Base-by-base conservation (phyloP, 2,329 filamentous ascomycete genomes). In the Ceratocystis cacaofunesta region DNA sequence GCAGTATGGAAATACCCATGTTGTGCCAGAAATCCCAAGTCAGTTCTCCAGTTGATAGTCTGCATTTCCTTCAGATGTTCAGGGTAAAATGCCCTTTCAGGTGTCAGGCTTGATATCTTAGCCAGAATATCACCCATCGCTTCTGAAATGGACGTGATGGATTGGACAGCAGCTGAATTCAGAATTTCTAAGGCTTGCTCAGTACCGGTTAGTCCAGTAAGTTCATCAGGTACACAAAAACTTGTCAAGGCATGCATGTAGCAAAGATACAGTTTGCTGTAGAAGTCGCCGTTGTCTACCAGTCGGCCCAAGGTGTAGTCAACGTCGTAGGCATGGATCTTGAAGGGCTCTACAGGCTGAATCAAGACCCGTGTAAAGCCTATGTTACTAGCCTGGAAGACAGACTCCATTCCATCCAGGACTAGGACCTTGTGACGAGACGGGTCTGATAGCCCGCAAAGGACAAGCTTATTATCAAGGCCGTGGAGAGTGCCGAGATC, bases 201-300 rank as follows among this genome's bases (percentile, higher is more conserved):
- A 0, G 80, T 83, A 0, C 84, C 83, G 0, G 81, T 85, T 4
- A 72, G 71, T 0, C 69, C 60, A 0, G 78, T 81, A 0, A 85
- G 72, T 0, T 72, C 72, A 68, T 85, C 82, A 0, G 78, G 77
- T 0, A 83, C 71, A 30, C 75, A 80, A 19, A 65, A 19, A 0
- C 82, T 80, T 0, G 83, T 85, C 0, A 83, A 65, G 0, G 78
- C 81, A 68, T 86, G 82, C 0, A 86, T 71, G 32, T 80, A 79
- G 7, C 74, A 74, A 0, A 83, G 72, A 19, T 78, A 76, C 0
- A 87, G 72, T 63, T 79, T 82, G 70, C 80, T 82, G 10, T 78
- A 75, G 0, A 84, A 60, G 12, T 73, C 79, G 0, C 78, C 79
- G 68, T 78, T 81, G 19, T 81, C 80, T 0, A 75, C 67, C 0